Percentiles rank a stretch among this genome's conserved stretches.
phyloP scores from a whole-genome alignment of 2,329 filamentous ascomycete species.

The Fusarium multiceps region DNA sequence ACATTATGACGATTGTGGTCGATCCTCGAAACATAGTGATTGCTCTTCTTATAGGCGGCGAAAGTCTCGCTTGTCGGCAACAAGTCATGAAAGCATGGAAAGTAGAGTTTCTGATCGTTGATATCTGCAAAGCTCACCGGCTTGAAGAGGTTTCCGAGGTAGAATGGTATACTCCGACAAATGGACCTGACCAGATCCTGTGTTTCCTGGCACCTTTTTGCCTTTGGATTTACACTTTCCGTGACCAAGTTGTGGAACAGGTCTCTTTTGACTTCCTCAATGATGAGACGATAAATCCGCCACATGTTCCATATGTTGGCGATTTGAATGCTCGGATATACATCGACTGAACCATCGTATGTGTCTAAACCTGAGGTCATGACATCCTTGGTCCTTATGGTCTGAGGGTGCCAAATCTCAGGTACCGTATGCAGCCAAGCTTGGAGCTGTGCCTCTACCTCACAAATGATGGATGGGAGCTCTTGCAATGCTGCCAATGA shows the following conservation, averaged over 20 bases:
- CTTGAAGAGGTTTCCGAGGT: conserved; percentile 20
- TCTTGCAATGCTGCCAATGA: not conserved
- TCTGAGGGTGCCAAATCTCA: not conserved
- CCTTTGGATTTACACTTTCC: rapidly evolving
- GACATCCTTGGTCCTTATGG: not conserved
- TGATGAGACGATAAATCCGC: conserved; percentile 21
- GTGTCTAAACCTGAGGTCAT: rapidly evolving
- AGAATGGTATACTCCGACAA: conserved; percentile 32
- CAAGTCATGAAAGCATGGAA: conserved; percentile 30
- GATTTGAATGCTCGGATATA: conserved; percentile 31
- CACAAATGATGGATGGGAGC: not conserved
- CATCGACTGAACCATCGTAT: not conserved
- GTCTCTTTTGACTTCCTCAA: not conserved
- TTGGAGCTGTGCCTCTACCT: not conserved
- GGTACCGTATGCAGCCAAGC: conserved; percentile 12
- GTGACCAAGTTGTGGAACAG: not conserved
- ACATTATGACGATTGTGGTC: conserved; percentile 27
- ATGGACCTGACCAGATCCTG: conserved; percentile 13
- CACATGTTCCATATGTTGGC: conserved; percentile 35
- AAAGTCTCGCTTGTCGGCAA: not conserved
- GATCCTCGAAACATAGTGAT: conserved; percentile 5
- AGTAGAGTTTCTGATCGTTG: not conserved
- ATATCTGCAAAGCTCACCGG: not conserved
- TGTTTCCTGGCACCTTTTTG: rapidly evolving
- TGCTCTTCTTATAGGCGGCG: not conserved